Base-by-base conservation (phyloP, 176 grass and related monocot genomes). In the Carex parvula region DNA sequence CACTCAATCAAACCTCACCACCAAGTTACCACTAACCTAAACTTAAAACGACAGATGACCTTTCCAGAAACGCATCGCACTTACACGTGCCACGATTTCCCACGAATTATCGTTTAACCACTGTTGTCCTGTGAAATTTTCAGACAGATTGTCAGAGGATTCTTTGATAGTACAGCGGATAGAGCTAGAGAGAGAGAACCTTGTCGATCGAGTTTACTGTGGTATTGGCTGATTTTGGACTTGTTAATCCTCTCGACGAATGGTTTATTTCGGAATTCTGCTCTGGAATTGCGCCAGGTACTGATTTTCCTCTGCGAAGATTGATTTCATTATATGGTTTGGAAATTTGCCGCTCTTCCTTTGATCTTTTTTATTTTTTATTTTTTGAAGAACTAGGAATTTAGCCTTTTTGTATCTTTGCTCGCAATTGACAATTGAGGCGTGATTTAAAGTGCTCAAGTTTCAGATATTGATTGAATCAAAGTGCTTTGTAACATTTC, bases 11-110 rank as follows among this genome's bases (percentile, higher is more conserved):
- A 30, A 22, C 60, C 60, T 63, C 60, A 63, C 24, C 20, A 50
- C 46, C 46, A 50, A 50, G 46, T 50, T 50, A 70, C 18, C 67
- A 70, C 67, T 70, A 42, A 62, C 80, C 60, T 82, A 66, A 52
- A 72, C 22, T 48, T 55, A 76, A 57, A 84, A 75, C 70, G 83
- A 84, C 83, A 74, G 66, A 17, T 84, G 50, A 84, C 83, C 83
- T 84, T 76, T 84, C 83, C 68, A 72, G 62, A 84, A 44, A 10
- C 44, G 48, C 71, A 75, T 17, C 22, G 21, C n/a, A 26, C 24
- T 30, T 29, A 56, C 48, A 76, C 73, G 50, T 32, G 73, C 48
- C 50, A 56, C 73, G 46, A 77, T 56, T 17, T 77, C 13, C 3
- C 73, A 56, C 73, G 50, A 55, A 56, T 56, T 30, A 17, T 54